phyloP scores from a whole-genome alignment of 2,329 filamentous ascomycete species.

The Thermothelomyces thermophilus region DNA sequence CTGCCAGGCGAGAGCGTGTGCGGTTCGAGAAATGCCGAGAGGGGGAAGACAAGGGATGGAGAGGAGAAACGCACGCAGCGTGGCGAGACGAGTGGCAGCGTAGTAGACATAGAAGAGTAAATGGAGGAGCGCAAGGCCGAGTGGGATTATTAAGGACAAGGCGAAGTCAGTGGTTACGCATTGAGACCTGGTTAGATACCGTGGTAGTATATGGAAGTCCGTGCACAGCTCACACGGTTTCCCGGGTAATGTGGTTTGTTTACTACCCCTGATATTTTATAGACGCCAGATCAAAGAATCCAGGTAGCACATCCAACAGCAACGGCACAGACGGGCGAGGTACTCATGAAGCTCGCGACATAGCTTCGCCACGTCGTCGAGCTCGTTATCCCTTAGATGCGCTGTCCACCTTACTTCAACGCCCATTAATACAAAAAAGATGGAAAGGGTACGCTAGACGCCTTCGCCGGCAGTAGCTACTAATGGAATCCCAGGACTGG shows the following conservation, averaged over 20 bases:
- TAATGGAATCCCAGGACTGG: no score
- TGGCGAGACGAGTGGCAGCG: not conserved
- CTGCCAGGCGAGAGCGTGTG: not conserved
- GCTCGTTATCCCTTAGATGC: no score
- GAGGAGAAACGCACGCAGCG: not conserved
- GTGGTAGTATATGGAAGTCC: not conserved
- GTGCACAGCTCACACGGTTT: no score
- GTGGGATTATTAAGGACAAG: not conserved
- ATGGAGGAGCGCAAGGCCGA: not conserved
- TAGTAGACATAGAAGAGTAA: not conserved
- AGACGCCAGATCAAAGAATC: not conserved
- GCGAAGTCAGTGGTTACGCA: not conserved
- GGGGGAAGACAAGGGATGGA: not conserved
- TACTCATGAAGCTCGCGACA: no score
- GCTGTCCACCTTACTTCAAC: no score
- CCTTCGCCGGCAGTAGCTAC: no score
- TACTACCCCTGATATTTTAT: conserved; percentile 8
- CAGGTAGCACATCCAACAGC: conserved; percentile 25
- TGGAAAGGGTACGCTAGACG: no score
- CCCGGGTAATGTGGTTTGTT: conserved; percentile 4
- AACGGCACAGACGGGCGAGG: no score
- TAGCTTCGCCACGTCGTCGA: no score
- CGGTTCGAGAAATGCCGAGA: not conserved
- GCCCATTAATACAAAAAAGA: no score
- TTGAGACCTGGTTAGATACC: not conserved